Conservation (phyloP, 768 basidiomycete species). For the Mrakia frigida region DNA sequence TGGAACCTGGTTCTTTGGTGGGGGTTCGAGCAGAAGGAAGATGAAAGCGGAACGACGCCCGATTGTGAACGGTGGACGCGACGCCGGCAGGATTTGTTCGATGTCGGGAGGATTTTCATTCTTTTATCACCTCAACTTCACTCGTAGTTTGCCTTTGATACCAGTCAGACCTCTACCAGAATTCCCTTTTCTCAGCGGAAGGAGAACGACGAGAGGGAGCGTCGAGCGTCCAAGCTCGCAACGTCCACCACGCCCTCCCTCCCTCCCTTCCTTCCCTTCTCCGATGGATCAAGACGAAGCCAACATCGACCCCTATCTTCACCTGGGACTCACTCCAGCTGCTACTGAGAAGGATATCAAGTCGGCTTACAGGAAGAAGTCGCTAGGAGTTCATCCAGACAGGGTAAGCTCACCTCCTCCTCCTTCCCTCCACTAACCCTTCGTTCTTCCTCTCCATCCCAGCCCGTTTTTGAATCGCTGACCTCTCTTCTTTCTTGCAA, state of each 20-base stretch:
- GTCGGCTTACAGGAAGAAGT: slow-evolving; percentile 31
- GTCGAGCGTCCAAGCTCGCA: not conserved
- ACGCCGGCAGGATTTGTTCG: too few relatives aligned
- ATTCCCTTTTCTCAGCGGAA: too few relatives aligned
- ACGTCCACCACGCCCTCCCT: not conserved
- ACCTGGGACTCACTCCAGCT: slow-evolving; percentile 18
- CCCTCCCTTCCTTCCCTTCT: not conserved
- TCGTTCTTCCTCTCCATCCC: not conserved
- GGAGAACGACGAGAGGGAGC: too few relatives aligned
- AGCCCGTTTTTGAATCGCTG: not conserved
- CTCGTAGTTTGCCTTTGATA: too few relatives aligned
- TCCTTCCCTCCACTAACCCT: not conserved
- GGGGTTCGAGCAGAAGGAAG: too few relatives aligned
- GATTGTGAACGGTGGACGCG: too few relatives aligned
- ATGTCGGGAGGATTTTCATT: too few relatives aligned
- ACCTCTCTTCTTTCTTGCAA: too few relatives aligned
- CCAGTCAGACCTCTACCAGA: too few relatives aligned
- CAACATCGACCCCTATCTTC: slow-evolving; percentile 30
- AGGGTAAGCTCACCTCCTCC: slow-evolving; percentile 17
- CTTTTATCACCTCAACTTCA: too few relatives aligned
- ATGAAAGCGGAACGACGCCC: too few relatives aligned
- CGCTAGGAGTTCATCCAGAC: slow-evolving; percentile 30
- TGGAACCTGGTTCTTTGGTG: too few relatives aligned
- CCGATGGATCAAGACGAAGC: slow-evolving; percentile 24
- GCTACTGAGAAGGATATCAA: slow-evolving; percentile 34